Base-by-base conservation (phyloP, 2,329 filamentous ascomycete species). In the Emergomyces pasteurianus region DNA sequence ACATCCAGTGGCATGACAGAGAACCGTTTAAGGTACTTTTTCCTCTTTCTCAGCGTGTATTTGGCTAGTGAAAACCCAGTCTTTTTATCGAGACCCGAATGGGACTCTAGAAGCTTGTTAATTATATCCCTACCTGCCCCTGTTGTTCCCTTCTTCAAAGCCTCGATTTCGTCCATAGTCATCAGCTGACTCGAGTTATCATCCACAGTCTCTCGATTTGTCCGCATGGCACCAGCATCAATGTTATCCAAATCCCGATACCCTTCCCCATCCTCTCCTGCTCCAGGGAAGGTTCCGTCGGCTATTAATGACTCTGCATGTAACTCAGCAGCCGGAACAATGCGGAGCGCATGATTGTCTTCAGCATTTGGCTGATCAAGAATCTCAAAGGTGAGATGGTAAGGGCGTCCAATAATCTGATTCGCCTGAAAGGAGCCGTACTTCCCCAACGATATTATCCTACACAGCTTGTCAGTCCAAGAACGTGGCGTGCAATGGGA, bases 51-150 rank as follows among this genome's bases (percentile, higher is more conserved):
- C 21, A 97, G 79, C 69, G 94, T 96, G 75, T 99, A 99, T 74
- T 99, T 99, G 50, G 92, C 92, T 61, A 96, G 79, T 2, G 91
- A 95, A 70, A 95, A 99, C 0, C 86, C 82, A 0, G 94, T 97
- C 80, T 99, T 99, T 77, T 97, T 88, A 66, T 95, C 91, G 50
- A 99, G 81, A 1, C 87, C 89, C 21, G 89, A 86, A 74, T 99
- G 94, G 50, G 91, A 94, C 36, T 91, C 82, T 74, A 99, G 83
- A 31, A 99, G 85, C 75, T 92, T 95, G n/a, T 89, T 87, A 65
- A 99, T 94, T 55, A 99, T 83, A 58, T 95, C 92, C 72, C 89
- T 88, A 14, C 92, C 92, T 0, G 90, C 89, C 5, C 86, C 86
- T 3, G 86, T 85, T 12, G 87, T 88, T 61, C 90, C 81, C 68